Conservation (phyloP, 208 protist species). For the Tetramitus jugosus region DNA sequence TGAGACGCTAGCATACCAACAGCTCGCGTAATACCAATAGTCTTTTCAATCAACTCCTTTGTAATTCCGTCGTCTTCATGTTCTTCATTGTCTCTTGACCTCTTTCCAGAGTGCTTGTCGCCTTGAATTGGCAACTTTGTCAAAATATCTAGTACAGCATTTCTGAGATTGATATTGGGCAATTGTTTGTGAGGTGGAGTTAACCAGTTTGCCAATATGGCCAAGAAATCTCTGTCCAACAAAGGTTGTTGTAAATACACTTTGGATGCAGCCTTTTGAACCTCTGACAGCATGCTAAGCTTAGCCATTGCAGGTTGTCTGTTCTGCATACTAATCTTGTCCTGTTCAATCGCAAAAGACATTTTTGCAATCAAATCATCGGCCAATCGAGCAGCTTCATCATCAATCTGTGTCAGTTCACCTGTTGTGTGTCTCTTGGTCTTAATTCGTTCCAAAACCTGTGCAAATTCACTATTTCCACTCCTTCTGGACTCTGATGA, state of each 20-base stretch:
- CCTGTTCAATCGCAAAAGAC: background rate
- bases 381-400: background rate
- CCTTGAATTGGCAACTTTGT: background rate
- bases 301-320: background rate
- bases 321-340: background rate
- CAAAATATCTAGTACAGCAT: background rate
- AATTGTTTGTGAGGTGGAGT: background rate
- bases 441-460: too few relatives aligned
- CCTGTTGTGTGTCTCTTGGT: too few relatives aligned
- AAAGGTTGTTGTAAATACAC: background rate
- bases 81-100: background rate
- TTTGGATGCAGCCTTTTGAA: background rate
- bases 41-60: background rate
- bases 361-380: background rate
- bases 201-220: background rate
- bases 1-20: background rate
- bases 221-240: background rate
- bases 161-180: background rate
- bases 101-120: too few relatives aligned
- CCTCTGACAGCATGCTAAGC: background rate
- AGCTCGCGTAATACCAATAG: background rate
- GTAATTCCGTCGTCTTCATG: background rate
- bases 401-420: background rate
- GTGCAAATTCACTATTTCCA: background rate
- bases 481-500: background rate